Conservation (phyloP, 1,284 basidiomycete genomes). For the Psilocybe mexicana region DNA sequence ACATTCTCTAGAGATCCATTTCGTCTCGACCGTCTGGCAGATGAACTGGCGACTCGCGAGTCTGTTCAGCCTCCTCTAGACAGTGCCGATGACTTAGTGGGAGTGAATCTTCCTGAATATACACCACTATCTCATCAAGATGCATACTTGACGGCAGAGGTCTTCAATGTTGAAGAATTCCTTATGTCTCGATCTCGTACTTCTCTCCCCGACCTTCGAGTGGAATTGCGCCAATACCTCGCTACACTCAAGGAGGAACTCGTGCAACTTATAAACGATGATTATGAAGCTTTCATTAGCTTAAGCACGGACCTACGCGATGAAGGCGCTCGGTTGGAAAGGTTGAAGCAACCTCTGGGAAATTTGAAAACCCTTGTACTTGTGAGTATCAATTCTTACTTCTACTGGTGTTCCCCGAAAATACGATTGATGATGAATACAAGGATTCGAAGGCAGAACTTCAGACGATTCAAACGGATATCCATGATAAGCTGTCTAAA, state of each 20-base stretch:
- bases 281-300: constrained; percentile 97
- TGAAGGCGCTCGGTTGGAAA: constrained; percentile 73
- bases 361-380: constrained; percentile 67
- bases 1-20: constrained; percentile 48
- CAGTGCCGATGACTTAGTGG: constrained; percentile 21
- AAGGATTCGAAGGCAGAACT: constrained; percentile 67
- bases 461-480: constrained; percentile 67
- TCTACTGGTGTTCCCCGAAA: not conserved
- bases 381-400: constrained; percentile 46
- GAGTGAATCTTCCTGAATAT: constrained; percentile 66
- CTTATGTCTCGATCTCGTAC: constrained; percentile 86
- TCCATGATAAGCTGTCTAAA: constrained; percentile 76
- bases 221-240: constrained; percentile 86
- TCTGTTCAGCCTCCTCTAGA: constrained; percentile 22
- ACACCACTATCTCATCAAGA: constrained; percentile 81
- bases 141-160: constrained; percentile 63
- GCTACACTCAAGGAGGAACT: constrained; percentile 87
- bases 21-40: constrained; percentile 69
- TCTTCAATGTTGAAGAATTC: constrained; percentile 86
- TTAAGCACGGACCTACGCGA: constrained; percentile 87
- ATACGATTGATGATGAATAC: not conserved
- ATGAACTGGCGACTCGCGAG: constrained; percentile 68
- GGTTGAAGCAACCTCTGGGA: constrained; percentile 65
- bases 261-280: constrained; percentile 93
- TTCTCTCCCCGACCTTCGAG: constrained; percentile 83